Conservation (phyloP, 345 rosid species). For the Luvunga scandens region DNA sequence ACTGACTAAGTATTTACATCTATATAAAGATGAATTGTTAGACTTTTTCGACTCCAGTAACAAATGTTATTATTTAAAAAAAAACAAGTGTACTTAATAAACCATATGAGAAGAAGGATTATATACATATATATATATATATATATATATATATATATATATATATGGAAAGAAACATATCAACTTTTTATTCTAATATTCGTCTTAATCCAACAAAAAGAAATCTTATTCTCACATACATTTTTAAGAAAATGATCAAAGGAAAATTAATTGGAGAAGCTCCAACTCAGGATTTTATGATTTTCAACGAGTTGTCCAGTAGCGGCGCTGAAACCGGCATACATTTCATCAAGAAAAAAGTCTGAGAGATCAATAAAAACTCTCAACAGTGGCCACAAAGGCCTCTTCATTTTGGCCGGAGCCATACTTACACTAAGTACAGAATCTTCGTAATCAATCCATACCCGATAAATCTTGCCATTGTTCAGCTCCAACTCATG, state of each 20-base stretch:
- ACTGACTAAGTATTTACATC: no score
- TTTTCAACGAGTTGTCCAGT: slow-evolving; percentile 28
- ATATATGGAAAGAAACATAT: no score
- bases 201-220: neutral
- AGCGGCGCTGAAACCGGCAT: slow-evolving; percentile 31
- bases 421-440: slow-evolving; percentile 24
- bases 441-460: slow-evolving; percentile 35
- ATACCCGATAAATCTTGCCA: slow-evolving; percentile 29
- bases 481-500: slow-evolving; percentile 29
- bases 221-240: neutral
- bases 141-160: no score
- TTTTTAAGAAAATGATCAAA: neutral
- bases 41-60: no score
- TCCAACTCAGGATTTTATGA: slow-evolving; percentile 27
- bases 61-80: no score
- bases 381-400: slow-evolving; percentile 30
- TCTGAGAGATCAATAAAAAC: slow-evolving; percentile 25
- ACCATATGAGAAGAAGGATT: no score
- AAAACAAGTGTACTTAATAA: no score
- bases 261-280: neutral
- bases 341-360: slow-evolving; percentile 31
- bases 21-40: no score
- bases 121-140: no score
- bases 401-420: slow-evolving; percentile 16
- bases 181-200: neutral